Conservation (phyloP, 78 protist genomes). For the Trichosphaerium sp. region DNA sequence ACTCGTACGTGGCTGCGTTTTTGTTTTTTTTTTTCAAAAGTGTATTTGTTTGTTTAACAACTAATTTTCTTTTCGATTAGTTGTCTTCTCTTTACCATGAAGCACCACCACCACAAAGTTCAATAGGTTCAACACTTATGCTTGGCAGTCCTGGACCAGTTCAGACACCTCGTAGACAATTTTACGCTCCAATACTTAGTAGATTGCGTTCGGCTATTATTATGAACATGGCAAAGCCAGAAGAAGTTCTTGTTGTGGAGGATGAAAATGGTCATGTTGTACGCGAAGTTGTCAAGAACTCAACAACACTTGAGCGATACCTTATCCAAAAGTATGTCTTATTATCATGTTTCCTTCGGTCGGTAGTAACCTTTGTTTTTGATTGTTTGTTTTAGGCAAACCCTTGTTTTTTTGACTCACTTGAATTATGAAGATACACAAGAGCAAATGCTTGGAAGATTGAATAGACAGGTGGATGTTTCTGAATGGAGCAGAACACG, state of each 20-base stretch:
- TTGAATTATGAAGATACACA: constrained; percentile 85
- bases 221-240: constrained; percentile 93
- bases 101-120: not conserved
- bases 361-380: too few species aligned
- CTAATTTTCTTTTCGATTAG: not conserved
- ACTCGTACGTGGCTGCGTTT: constrained; percentile 4
- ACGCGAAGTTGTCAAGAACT: constrained; percentile 77
- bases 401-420: constrained; percentile 85
- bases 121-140: constrained; percentile 15
- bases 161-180: constrained; percentile 25
- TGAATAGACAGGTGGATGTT: constrained; percentile 34
- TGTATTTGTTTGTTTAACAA: not conserved
- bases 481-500: constrained; percentile 59
- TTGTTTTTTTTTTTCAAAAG: not conserved
- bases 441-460: constrained; percentile 68
- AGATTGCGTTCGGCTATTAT: constrained; percentile 79
- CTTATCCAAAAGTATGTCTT: constrained; percentile 73
- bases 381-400: too few species aligned
- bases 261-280: constrained; percentile 90
- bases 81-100: not conserved
- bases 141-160: not conserved
- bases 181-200: constrained; percentile 60
- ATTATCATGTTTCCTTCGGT: too few species aligned
- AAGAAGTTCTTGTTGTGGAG: constrained; percentile 93
- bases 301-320: constrained; percentile 61